Base-by-base conservation (phyloP, 108 stramenopile genomes). In the Stephanodiscus triporus region DNA sequence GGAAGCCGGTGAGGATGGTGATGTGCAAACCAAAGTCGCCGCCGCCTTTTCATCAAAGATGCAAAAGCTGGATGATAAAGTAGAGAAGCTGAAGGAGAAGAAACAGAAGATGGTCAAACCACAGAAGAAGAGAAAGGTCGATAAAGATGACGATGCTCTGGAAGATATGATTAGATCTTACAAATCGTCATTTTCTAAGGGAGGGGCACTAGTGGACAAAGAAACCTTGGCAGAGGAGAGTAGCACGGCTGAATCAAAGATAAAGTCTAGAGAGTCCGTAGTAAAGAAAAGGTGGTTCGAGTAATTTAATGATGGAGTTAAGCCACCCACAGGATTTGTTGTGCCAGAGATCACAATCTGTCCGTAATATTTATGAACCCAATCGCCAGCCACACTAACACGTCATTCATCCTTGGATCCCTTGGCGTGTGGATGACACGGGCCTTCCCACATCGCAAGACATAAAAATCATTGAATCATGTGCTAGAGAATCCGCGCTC, bases 131-230 rank as follows among this genome's bases (percentile, higher is more conserved):
- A 68, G 66, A 51, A 88, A 81, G 71, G 60, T 72, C 19, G 84
- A 80, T 63, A 48, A 78, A 48, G 86, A 89, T 40, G 88, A 89
- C 16, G 71, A 87, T 59, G 71, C 70, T 32, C 84, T 92, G 69
- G 84, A 88, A 65, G 79, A 85, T 26, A 79, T 92, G 73, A 86
- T 92, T 62, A 71, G 76, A 58, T 74, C 66, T n/a, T 88, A 91
- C 70, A 85, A 83, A 57, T 60, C 65, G 24, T 66, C 87, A 36
- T 83, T 83, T 37, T 57, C 75, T 6, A 66, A 62, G 49, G 49
- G 17, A 54, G 53, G 20, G 20, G 9, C 1, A 1, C 30, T 32
- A 10, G 57, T 9, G 36, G 24, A 69, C 6, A 37, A 30, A 14
- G 65, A 70, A 37, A 38, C 56, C 5, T 48, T 61, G 9, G 30